phyloP scores from a whole-genome alignment of 305 asterid species.

The Fraxinus platypoda region DNA sequence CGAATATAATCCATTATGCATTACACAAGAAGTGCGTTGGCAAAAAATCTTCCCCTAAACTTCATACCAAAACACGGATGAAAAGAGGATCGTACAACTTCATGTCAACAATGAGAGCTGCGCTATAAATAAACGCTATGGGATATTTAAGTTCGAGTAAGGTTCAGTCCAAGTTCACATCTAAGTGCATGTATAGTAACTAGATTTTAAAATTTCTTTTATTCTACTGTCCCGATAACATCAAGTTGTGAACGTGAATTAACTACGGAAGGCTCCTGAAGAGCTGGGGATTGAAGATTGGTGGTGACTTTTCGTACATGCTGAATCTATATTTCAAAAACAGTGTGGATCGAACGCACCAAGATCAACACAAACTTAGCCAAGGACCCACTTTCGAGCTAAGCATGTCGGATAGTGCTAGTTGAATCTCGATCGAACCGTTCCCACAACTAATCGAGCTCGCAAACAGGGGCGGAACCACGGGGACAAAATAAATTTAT shows the following conservation, averaged over 20 bases:
- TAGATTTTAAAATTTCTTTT: too few species aligned
- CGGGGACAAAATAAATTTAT: too few species aligned
- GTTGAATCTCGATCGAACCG: conserved; percentile 86
- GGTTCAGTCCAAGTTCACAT: not conserved
- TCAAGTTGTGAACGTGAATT: not conserved
- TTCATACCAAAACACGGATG: too few species aligned
- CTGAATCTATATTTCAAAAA: not conserved
- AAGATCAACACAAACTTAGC: conserved; percentile 68
- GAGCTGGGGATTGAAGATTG: not conserved
- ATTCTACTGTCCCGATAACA: not conserved
- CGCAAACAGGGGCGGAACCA: conserved; percentile 70
- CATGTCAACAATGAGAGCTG: not conserved
- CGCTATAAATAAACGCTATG: not conserved
- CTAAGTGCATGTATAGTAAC: not conserved
- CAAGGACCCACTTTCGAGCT: conserved; percentile 79
- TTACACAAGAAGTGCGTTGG: not conserved
- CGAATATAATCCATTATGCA: not conserved
- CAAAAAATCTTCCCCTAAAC: not conserved
- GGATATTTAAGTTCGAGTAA: not conserved
- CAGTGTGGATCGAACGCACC: not conserved
- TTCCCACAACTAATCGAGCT: conserved; percentile 88
- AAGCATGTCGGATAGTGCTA: conserved; percentile 81
- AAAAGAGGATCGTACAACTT: not conserved
- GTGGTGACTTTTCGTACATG: not conserved
- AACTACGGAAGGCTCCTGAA: not conserved